Evolutionary conservation across 2,329 filamentous ascomycete species (phyloP), one percentile per base, ranked within the genome.

Genomic region (Botrytis elliptica): DNA sequence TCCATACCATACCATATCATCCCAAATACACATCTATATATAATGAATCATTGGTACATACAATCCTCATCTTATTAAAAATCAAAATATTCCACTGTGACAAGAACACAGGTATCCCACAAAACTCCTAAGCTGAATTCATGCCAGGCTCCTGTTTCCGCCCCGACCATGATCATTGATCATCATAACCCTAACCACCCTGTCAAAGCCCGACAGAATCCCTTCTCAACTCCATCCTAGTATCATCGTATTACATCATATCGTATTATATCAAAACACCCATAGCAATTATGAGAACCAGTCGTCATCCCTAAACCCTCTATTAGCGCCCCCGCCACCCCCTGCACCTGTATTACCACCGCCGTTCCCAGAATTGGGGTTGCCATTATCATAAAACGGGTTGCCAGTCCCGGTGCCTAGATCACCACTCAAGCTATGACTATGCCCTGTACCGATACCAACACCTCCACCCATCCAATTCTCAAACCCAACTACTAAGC

Each of bases 401-500:
- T 67, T n/a, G 6, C 16, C 36, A 18, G 36, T n/a, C 25, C 36
- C 49, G 6, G 36, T 36, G 14, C 49, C 49, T 16, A 66, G 22
- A 57, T 42, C 70, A 16, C 60, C 44, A 55, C 38, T 38, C n/a
- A 52, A 25, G 38, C 62, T 29, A 33, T 65, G 46, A 29, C 59
- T 29, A 38, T 40, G 57, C n/a, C 29, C 40, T 2, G 40, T 40
- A 46, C 36, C 42, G 36, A 60, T 20, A 29, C 36, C 25, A 25
- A 25, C n/a, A 59, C 70, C 46, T 10, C 60, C 70, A 7, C 73
- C 76, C 71, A 83, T 83, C 89, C 90, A 92, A 72, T 89, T 90
- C 40, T 87, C 90, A 75, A 92, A 88, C 1, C 89, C 90, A 6
- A 87, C 81, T 0, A 88, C 89, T 6, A 92, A 82, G 68, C 88